These are phyloP conservation scores for Cyamopsis tetragonoloba DNA, from an alignment of 306 rosid species.

Conservation along the genomic window DNA sequence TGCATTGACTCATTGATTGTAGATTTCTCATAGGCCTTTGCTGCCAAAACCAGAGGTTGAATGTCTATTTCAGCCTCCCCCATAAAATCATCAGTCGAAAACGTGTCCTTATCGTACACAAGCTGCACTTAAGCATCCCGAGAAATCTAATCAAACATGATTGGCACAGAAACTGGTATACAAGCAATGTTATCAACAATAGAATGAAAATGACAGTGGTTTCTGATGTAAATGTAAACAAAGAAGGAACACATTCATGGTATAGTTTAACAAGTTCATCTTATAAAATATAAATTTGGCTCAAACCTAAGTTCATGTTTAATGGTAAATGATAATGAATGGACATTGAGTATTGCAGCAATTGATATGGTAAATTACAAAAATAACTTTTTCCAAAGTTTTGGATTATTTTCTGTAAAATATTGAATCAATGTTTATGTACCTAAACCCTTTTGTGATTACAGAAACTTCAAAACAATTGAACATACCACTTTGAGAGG, in stretches of 20 bases:
- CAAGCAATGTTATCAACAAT: background rate
- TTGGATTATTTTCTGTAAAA: background rate
- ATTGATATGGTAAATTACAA: background rate
- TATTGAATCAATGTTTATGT: background rate
- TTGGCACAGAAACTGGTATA: background rate
- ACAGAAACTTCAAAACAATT: background rate
- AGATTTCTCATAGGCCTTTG: constrained; percentile 64
- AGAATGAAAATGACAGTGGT: background rate
- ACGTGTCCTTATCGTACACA: constrained; percentile 87
- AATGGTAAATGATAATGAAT: background rate
- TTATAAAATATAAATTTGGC: too few species aligned
- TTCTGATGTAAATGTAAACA: background rate
- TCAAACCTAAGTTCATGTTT: background rate
- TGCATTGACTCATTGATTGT: constrained; percentile 37
- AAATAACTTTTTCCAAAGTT: background rate
- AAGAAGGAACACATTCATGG: too few species aligned
- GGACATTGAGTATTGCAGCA: background rate
- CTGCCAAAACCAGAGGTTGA: constrained; percentile 77
- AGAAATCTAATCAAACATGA: background rate
- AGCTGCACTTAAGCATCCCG: constrained; percentile 44
- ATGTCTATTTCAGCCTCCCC: constrained; percentile 96
- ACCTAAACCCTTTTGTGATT: background rate
- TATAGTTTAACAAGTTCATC: background rate
- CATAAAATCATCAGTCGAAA: constrained; percentile 86
- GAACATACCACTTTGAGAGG: constrained; percentile 82